These are phyloP conservation scores for Cerrena zonata DNA, from an alignment of 1,284 basidiomycete genomes.

Conservation along the genomic window DNA sequence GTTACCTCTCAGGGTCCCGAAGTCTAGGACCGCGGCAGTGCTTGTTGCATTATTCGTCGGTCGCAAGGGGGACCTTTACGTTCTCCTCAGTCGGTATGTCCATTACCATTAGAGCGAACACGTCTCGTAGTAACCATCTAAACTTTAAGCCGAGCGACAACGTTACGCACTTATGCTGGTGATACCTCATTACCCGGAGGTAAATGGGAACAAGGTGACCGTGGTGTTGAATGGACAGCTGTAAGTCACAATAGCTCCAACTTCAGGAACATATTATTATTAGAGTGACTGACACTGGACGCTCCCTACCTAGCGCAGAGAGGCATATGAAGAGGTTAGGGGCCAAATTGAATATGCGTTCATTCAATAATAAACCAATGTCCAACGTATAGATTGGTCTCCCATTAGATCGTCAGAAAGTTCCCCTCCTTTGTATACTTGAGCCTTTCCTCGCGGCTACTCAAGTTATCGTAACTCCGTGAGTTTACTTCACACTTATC, in stretches of 20 bases:
- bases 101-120: not conserved
- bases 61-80: conserved; percentile 73
- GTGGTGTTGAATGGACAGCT: conserved; percentile 70
- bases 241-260: conserved; percentile 38
- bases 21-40: conserved; percentile 60
- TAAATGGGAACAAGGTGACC: conserved; percentile 65
- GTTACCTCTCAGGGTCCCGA: conserved; percentile 41
- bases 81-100: conserved; percentile 67
- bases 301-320: conserved; percentile 68
- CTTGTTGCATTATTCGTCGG: conserved; percentile 79
- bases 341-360: too few relatives aligned
- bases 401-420: conserved; percentile 58
- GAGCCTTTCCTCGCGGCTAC: conserved; percentile 73
- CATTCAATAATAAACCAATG: too few relatives aligned
- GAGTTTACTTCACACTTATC: conserved; percentile 24
- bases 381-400: conserved; percentile 78
- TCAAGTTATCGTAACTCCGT: conserved; percentile 76
- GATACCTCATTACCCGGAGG: conserved; percentile 84
- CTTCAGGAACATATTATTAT: not conserved
- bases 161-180: conserved; percentile 69
- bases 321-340: conserved; percentile 66
- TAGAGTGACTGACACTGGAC: too few relatives aligned
- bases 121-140: too few relatives aligned
- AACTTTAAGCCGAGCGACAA: conserved; percentile 58
- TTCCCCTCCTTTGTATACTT: conserved; percentile 68